Base-by-base conservation (phyloP, 2,329 filamentous ascomycete genomes). In the Emericellopsis cladophorae region DNA sequence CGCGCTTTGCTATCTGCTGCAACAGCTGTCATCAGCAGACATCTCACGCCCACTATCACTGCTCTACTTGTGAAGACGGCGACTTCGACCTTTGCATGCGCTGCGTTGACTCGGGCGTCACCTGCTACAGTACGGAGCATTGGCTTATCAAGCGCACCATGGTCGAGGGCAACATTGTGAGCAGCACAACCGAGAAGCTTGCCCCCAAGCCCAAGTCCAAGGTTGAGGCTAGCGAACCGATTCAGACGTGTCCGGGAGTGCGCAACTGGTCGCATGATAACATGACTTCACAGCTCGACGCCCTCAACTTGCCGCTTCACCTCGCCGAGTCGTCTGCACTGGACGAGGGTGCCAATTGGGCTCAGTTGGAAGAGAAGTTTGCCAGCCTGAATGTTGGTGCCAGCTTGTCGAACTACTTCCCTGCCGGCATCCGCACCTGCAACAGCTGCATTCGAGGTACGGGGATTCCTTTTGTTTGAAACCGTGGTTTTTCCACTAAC, bases 71-170 rank as follows among this genome's bases (percentile, higher is more conserved):
- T 57, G 87, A 96, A 48, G 77, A 83, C 43, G 92, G 90, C 33
- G 92, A 98, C 59, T 98, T 89, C 54, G 92, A 98, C 55, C 75
- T 98, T 24, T 98, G 93, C 69, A 73, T 79, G 48, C 61, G 68
- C 6, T 98, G 92, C 54, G 77, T 95, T 37, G 73, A 79, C 39
- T 66, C 70, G 34, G 89, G 89, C 47, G 70, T 83, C 43, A 75
- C 84, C 33, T 98, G 93, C 67, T 74, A 79, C 46, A 80, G 80
- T 43, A 74, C 81, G 24, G 74, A 78, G 47, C 92, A 98, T 65
- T 95, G 88, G 89, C 70, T 98, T 61, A 90, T 96, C 60, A 95
- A 94, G 75, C 82, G 92, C 44, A 79, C 77, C 47, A 76, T 95
- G 46, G 72, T 81, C 53, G 74, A 88, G 44, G 90, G 89, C 39